Percentiles rank a stretch among this genome's conserved stretches.
phyloP scores from a whole-genome alignment of 352 stramenopile genomes.

The Pythium chondricola region DNA sequence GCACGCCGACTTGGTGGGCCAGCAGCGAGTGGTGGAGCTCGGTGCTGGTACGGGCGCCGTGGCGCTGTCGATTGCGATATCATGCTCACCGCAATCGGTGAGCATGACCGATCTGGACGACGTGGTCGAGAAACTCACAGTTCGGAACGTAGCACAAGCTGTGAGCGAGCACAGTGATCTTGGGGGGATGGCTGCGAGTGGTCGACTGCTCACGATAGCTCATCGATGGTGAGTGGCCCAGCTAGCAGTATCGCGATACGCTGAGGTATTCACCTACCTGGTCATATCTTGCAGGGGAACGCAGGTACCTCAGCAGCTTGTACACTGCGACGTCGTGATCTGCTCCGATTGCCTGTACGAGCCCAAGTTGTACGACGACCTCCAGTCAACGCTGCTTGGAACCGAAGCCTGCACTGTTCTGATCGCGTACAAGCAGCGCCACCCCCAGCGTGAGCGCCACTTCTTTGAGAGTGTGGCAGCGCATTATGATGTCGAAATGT shows the following conservation, averaged over 20 bases:
- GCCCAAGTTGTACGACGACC: constrained; percentile 23
- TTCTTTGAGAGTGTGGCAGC: constrained; percentile 36
- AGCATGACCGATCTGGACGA: constrained; percentile 46
- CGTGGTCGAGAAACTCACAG: constrained; percentile 35
- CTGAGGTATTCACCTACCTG: too few relatives aligned
- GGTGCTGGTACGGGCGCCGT: constrained; percentile 49
- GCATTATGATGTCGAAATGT: constrained; percentile 36
- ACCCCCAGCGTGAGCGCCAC: constrained; percentile 33
- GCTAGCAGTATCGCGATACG: not conserved
- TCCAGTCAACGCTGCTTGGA: constrained; percentile 36
- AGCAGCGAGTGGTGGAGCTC: constrained; percentile 43
- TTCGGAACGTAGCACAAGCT: constrained; percentile 25
- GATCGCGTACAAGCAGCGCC: constrained; percentile 68
- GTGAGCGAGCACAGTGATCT: constrained; percentile 21
- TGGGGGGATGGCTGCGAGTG: constrained; percentile 10
- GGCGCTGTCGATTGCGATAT: constrained; percentile 32
- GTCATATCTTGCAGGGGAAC: too few relatives aligned
- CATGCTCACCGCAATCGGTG: constrained; percentile 22
- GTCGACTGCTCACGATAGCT: constrained; percentile 17
- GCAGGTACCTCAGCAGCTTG: not conserved
- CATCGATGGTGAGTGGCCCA: constrained; percentile 42
- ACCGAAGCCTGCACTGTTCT: constrained; percentile 25
- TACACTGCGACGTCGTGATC: constrained; percentile 27
- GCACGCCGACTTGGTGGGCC: constrained; percentile 20
- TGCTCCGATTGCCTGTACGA: constrained; percentile 76